Percentiles rank a stretch among this genome's conserved stretches.
phyloP scores from a whole-genome alignment of 441 rosid genomes.

The Mallotus repandus region DNA sequence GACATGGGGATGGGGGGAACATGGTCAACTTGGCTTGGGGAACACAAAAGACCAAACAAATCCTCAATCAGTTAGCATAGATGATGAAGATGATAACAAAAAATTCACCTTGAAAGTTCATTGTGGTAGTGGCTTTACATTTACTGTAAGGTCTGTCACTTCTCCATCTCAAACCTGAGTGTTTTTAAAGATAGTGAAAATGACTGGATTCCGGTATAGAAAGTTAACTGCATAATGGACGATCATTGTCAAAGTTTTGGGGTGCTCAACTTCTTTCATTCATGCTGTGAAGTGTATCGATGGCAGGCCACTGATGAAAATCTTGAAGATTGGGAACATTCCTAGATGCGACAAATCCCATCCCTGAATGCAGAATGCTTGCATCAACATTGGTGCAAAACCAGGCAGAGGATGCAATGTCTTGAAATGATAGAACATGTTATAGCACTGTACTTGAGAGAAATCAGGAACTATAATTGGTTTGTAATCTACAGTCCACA shows the following conservation, averaged over 20 bases:
- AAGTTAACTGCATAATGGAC: not conserved
- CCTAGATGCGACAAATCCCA: not conserved
- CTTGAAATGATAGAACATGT: no score
- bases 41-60: slow-evolving; percentile 48
- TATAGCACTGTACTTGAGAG: not conserved
- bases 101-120: slow-evolving; percentile 34
- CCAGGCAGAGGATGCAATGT: not conserved
- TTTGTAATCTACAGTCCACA: no score
- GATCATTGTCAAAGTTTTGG: not conserved
- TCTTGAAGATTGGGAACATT: not conserved
- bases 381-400: not conserved
- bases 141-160: slow-evolving; percentile 26
- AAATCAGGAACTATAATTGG: not conserved
- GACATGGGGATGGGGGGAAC: slow-evolving; percentile 99
- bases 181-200: not conserved
- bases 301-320: not conserved
- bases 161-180: slow-evolving; percentile 7
- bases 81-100: slow-evolving; percentile 19
- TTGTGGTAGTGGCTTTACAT: slow-evolving; percentile 91
- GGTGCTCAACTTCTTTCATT: no score
- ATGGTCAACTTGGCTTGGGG: slow-evolving; percentile 89
- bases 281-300: not conserved
- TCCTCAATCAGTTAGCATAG: slow-evolving; percentile 45
- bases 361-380: not conserved
- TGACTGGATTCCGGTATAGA: not conserved